Evolutionary conservation across 371 early-diverging fungal genomes (phyloP).

Genomic region (Syncephalastrum contaminatum): DNA sequence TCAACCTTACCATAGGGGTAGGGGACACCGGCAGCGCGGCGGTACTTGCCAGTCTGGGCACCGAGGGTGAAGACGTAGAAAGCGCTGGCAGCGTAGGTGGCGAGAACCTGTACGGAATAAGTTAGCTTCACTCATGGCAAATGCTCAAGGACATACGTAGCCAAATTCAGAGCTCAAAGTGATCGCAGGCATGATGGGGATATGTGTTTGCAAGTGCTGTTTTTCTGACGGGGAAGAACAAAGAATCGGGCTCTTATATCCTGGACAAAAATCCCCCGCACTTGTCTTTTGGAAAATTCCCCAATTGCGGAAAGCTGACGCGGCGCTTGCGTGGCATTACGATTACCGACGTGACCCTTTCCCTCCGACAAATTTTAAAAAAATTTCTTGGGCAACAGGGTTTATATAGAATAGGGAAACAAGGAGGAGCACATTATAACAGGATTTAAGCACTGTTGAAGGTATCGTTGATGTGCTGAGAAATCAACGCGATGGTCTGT

Average conservation of each 20-base stretch:
- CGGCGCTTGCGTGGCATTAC: too few relatives aligned
- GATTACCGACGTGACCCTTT: too few relatives aligned
- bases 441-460: neutral
- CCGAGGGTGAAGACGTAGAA: conserved; percentile 49
- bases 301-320: too few relatives aligned
- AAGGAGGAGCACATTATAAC: too few relatives aligned
- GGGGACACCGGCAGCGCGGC: conserved; percentile 60
- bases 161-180: conserved; percentile 58
- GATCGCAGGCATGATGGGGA: conserved; percentile 38
- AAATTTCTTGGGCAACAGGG: too few relatives aligned
- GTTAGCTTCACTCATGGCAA: neutral
- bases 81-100: conserved; percentile 37
- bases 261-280: too few relatives aligned
- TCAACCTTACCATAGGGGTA: conserved; percentile 55
- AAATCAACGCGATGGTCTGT: conserved; percentile 11
- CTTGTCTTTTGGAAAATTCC: too few relatives aligned
- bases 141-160: conserved; percentile 43
- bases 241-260: too few relatives aligned
- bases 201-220: too few relatives aligned
- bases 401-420: too few relatives aligned
- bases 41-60: conserved; percentile 51
- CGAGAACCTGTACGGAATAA: conserved; percentile 33
- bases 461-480: conserved; percentile 6
- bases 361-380: too few relatives aligned
- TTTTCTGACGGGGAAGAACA: too few relatives aligned